Evolutionary conservation across 352 stramenopile species (phyloP).

Genomic region (Phytophthora melonis): DNA sequence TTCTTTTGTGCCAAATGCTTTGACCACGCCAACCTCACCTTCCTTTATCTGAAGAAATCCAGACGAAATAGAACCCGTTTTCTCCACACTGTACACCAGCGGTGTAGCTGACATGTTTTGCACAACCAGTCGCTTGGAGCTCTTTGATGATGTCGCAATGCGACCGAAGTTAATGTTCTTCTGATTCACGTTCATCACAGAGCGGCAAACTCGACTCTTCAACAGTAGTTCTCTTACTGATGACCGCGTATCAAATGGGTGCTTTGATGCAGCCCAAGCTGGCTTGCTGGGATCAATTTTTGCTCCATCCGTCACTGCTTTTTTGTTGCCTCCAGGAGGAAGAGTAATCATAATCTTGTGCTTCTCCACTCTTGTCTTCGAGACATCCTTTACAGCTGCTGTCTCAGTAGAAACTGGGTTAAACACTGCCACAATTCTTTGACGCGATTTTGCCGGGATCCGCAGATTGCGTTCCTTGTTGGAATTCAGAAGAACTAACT

Average conservation of each 20-base stretch:
- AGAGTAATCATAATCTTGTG: conserved; percentile 91
- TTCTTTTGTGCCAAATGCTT: conserved; percentile 89
- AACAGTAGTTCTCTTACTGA: conserved; percentile 88
- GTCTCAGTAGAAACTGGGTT: conserved; percentile 56
- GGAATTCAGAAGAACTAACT: conserved; percentile 64
- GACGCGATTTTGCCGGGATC: conserved; percentile 78
- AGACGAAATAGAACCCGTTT: conserved; percentile 92
- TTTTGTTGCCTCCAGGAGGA: conserved; percentile 87
- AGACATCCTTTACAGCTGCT: conserved; percentile 43
- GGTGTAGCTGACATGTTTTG: conserved; percentile 90
- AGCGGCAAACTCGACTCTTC: conserved; percentile 86
- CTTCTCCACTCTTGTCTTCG: conserved; percentile 85
- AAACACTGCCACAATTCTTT: conserved; percentile 86
- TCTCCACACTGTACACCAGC: conserved; percentile 88
- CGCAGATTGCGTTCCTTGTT: conserved; percentile 84
- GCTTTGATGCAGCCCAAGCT: conserved; percentile 75
- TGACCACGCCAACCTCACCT: conserved; percentile 87
- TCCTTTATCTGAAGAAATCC: conserved; percentile 92
- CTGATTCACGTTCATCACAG: conserved; percentile 92
- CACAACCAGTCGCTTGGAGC: conserved; percentile 86
- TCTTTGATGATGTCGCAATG: conserved; percentile 87
- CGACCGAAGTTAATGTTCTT: conserved; percentile 94
- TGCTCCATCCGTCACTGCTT: conserved; percentile 65
- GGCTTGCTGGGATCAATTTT: conserved; percentile 70
- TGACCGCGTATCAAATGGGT: conserved; percentile 81